phyloP scores from a whole-genome alignment of 495 filamentous ascomycete species.

The Penicillium bovifimosum region DNA sequence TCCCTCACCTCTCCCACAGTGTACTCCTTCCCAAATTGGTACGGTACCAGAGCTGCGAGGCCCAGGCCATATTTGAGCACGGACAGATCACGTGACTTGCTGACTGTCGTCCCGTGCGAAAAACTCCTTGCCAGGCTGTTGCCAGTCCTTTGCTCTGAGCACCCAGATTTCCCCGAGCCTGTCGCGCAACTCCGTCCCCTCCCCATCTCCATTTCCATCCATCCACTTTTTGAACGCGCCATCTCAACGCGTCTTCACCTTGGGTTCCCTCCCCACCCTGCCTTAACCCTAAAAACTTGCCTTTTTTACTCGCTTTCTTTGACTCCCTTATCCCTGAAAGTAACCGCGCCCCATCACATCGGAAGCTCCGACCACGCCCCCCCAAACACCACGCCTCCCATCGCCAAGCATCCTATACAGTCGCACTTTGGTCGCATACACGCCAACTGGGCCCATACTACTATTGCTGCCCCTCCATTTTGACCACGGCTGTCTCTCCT shows the following conservation, averaged over 20 bases:
- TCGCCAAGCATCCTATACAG: conserved; percentile 34
- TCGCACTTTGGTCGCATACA: conserved; percentile 26
- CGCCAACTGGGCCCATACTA: conserved; percentile 15
- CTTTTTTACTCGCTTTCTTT: conserved; percentile 25
- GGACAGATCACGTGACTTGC: conserved; percentile 2
- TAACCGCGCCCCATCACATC: conserved; percentile 29
- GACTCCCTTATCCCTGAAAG: conserved; percentile 19
- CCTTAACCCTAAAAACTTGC: conserved; percentile 10
- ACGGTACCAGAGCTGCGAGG: conserved; percentile 6
- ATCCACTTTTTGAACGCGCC: conserved; percentile 34
- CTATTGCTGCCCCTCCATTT: conserved; percentile 6
- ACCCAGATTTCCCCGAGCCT: conserved; percentile 41
- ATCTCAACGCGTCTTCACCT: conserved; percentile 27
- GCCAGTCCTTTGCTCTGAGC: conserved; percentile 37
- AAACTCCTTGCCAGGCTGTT: conserved; percentile 38
- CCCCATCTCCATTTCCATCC: conserved; percentile 44
- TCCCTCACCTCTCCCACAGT: background rate
- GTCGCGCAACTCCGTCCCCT: conserved; percentile 44
- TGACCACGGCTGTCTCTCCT: conserved; percentile 6
- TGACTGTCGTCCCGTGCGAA: conserved; percentile 17
- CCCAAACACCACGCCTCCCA: conserved; percentile 33
- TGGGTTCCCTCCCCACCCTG: conserved; percentile 21
- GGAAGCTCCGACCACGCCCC: conserved; percentile 26
- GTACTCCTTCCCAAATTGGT: background rate
- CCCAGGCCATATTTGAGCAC: conserved; percentile 1